Evolutionary conservation across 169 alveolate genomes (phyloP), one percentile per base, ranked within the genome.

Genomic region (Plasmodium inui): DNA sequence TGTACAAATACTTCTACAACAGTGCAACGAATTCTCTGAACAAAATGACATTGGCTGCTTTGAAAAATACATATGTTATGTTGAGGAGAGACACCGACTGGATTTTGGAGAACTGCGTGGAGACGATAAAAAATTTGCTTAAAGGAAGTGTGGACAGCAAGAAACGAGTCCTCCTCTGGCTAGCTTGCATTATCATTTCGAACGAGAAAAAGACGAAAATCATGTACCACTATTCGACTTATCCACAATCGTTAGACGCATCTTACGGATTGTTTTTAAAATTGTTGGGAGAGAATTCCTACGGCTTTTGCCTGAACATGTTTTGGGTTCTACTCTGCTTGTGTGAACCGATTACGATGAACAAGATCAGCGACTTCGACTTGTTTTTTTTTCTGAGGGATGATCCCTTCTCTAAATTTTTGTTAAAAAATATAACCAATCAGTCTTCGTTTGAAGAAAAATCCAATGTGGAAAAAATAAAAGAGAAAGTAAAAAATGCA

Each of bases 311-410:
- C 34, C 80, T 96, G 8, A 96, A 96, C 73, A 73, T 96, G 57
- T 85, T 94, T 57, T 96, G 97, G 97, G 34, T 96, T 17, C 74
- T 96, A 41, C 85, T 96, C 72, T 71, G 94, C 61, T 93, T 96
- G 76, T 92, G 96, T 70, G 95, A 84, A 22, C 97, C 97, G 22
- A 95, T 96, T 9, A 93, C 96, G 1, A 83, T 71, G 44, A 86
- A 92, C 79, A 96, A 96, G 92, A 74, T 95, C 9, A 95, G 82
- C 67, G 92, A 79, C 50, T 74, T 80, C 41, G 92, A 82, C 94
- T 95, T 94, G 72, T 92, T 90, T 57, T 92, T 82, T 41, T 84
- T 82, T 78, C 44, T 82, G 30, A 92, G 95, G 37, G 85, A 83
- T 67, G 92, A 92, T 46, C 92, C 92, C 5, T 89, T 81, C 39